Evolutionary conservation across 108 stramenopile genomes (phyloP).

Genomic region (Epipyxis sp.): DNA sequence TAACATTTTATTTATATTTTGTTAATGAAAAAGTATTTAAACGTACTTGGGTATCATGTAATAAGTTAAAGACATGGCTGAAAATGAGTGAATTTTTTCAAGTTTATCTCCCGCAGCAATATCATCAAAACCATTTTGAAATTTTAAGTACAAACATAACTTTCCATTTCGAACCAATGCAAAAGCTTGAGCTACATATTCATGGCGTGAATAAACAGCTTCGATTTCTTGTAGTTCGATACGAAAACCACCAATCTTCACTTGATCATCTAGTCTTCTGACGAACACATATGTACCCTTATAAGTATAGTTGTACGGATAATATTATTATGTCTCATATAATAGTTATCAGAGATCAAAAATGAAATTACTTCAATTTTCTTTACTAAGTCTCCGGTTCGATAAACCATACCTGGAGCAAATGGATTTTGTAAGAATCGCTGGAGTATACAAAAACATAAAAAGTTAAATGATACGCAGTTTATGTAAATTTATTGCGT

Average conservation of each 20-base stretch:
- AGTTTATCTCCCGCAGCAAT: neutral
- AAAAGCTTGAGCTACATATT: neutral
- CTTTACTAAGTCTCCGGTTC: neutral
- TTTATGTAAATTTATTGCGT: no score
- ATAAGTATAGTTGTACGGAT: no score
- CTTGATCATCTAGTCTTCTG: neutral
- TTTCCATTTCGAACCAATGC: slow-evolving; percentile 7
- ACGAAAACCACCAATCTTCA: slow-evolving; percentile 1
- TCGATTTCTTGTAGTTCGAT: neutral
- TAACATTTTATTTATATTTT: no score
- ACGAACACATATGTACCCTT: neutral
- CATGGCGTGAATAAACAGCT: neutral
- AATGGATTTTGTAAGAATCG: neutral
- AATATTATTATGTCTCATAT: no score
- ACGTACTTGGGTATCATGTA: slow-evolving; percentile 22
- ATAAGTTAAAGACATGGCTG: neutral
- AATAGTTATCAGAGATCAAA: no score
- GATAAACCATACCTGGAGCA: neutral
- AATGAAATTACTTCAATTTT: no score
- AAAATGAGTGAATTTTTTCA: neutral
- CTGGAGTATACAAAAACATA: no score
- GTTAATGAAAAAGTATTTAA: no score
- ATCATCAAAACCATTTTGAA: no score
- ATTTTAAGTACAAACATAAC: neutral
- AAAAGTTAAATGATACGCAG: no score